Evolutionary conservation across 2,329 filamentous ascomycete species (phyloP).

Genomic region (Zymoseptoria tritici): DNA sequence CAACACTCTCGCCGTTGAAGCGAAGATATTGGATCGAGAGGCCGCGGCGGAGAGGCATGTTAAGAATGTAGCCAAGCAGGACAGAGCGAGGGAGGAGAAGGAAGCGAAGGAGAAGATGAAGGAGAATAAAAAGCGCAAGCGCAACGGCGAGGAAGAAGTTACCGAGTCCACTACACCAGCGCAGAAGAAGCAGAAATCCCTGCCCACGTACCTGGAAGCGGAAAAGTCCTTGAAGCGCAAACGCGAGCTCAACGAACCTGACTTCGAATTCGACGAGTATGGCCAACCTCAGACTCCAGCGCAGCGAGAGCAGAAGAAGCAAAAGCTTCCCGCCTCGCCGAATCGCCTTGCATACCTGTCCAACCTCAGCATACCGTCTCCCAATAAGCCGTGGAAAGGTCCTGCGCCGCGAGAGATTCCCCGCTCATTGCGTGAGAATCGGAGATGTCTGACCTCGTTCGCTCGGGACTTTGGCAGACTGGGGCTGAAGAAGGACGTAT

Average conservation of each 20-base stretch:
- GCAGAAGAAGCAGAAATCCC: not conserved
- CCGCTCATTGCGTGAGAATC: not conserved
- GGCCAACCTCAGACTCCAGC: not conserved
- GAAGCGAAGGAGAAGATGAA: not conserved
- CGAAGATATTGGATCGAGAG: not conserved
- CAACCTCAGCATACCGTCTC: not conserved
- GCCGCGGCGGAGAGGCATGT: not conserved
- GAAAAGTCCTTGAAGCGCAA: not conserved
- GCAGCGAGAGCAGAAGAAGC: not conserved
- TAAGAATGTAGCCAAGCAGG: not conserved
- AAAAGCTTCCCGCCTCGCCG: not conserved
- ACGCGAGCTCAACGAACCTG: not conserved
- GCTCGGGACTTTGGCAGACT: not conserved
- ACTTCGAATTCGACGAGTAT: not conserved
- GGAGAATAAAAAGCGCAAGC: not conserved
- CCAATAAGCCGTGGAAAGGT: not conserved
- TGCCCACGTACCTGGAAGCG: not conserved
- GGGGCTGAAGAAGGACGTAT: not conserved
- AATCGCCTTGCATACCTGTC: not conserved
- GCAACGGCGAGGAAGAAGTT: not conserved
- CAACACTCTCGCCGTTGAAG: not conserved
- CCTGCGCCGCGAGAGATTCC: not conserved
- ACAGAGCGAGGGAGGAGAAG: not conserved
- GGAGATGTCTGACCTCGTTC: not conserved
- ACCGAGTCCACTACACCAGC: not conserved